Conservation (phyloP, 129 eudicot genomes). For the Escallonia herrerae region DNA sequence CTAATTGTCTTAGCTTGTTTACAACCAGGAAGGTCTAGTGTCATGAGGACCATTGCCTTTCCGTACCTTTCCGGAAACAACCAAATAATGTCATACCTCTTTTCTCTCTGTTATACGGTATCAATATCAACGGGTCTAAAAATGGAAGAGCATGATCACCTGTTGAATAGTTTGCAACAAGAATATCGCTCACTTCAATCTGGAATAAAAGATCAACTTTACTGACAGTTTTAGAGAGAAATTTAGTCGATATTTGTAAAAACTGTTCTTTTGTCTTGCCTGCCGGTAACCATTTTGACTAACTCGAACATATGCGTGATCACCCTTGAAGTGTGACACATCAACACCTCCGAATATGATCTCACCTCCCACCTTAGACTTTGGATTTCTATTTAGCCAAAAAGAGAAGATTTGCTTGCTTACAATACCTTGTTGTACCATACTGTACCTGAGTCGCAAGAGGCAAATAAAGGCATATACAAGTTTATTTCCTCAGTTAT, state of each 20-base stretch:
- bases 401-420: constrained; percentile 38
- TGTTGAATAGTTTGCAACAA: constrained; percentile 36
- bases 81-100: constrained; percentile 7
- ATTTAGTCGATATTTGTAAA: background rate
- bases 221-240: background rate
- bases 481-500: too few relatives aligned
- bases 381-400: constrained; percentile 36
- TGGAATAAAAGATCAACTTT: constrained; percentile 11
- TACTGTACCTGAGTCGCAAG: constrained; percentile 30
- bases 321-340: constrained; percentile 32
- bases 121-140: background rate
- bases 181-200: constrained; percentile 49
- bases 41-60: too few relatives aligned
- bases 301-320: constrained; percentile 44
- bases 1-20: too few relatives aligned
- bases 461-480: too few relatives aligned
- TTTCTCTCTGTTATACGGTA: background rate
- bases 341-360: constrained; percentile 55
- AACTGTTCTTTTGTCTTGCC: constrained; percentile 11
- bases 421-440: constrained; percentile 49
- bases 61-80: too few relatives aligned
- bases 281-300: constrained; percentile 45
- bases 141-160: constrained; percentile 16
- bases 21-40: too few relatives aligned
- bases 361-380: constrained; percentile 44